Conservation (phyloP, 208 protist species). For the Acanthamoeba rhysodes region DNA sequence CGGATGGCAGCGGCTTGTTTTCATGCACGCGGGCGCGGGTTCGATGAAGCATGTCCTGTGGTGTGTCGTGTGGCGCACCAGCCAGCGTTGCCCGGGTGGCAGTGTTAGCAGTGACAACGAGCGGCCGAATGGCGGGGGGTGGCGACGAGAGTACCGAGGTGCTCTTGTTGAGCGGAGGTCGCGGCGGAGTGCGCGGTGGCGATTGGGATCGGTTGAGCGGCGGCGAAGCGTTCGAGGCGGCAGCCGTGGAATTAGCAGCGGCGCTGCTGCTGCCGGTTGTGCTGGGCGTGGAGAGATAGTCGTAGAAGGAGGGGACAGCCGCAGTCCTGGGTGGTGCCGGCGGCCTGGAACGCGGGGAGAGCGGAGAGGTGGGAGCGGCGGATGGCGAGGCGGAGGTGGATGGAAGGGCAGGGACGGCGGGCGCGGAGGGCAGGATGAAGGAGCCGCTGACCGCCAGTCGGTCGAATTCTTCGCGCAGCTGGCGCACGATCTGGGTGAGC, state of each 20-base stretch:
- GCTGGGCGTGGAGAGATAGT: constrained; percentile 15
- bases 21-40: background rate
- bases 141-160: background rate
- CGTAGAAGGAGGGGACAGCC: constrained; percentile 14
- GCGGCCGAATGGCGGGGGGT: background rate
- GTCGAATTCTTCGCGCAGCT: constrained; percentile 50
- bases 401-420: background rate
- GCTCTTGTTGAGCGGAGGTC: constrained; percentile 3
- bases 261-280: background rate
- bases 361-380: background rate
- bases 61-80: background rate
- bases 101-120: background rate
- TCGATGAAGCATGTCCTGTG: background rate
- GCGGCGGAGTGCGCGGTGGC: background rate
- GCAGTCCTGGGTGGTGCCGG: background rate
- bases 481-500: constrained; percentile 24
- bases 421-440: background rate
- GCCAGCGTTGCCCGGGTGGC: too few relatives aligned
- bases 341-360: background rate
- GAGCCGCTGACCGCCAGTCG: background rate
- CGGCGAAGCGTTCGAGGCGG: background rate
- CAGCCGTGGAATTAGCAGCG: background rate
- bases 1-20: constrained; percentile 3
- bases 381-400: background rate
- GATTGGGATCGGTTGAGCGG: background rate